These are phyloP conservation scores for Vitis riparia DNA, from an alignment of 164 flowering plant species.

Conservation along the genomic window DNA sequence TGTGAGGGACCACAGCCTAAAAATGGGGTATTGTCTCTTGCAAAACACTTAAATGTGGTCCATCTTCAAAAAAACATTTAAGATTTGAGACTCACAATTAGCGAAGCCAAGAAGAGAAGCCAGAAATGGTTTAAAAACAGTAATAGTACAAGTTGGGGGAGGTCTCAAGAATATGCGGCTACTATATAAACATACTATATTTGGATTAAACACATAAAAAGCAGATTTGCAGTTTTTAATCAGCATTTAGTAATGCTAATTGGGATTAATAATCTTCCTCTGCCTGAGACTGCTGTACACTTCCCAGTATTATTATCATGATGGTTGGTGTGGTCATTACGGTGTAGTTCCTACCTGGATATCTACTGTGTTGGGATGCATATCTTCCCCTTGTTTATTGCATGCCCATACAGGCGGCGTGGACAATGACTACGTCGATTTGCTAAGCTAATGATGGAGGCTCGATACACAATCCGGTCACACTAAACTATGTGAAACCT, in stretches of 20 bases:
- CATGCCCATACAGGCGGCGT: constrained; percentile 14
- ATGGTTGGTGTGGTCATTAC: constrained; percentile 2
- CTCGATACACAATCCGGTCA: not conserved
- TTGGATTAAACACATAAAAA: not conserved
- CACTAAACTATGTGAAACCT: constrained; percentile 9
- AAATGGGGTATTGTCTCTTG: constrained; percentile 12
- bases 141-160: constrained; percentile 24
- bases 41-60: constrained; percentile 17
- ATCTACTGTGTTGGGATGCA: constrained; percentile 12
- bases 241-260: not conserved
- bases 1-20: constrained; percentile 19
- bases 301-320: not conserved
- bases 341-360: constrained; percentile 12
- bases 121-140: constrained; percentile 3
- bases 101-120: not conserved
- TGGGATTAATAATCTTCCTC: not conserved
- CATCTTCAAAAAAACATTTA: constrained; percentile 1
- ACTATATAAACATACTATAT: not conserved
- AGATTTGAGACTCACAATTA: not conserved
- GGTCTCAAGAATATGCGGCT: constrained; percentile 65
- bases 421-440: constrained; percentile 11
- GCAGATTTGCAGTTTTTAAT: constrained; percentile 2
- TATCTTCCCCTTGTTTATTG: not conserved
- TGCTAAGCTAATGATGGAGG: constrained; percentile 14
- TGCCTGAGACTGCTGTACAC: too few relatives aligned